phyloP scores from a whole-genome alignment of 768 basidiomycete genomes.

The Podaxis mareebaensis region DNA sequence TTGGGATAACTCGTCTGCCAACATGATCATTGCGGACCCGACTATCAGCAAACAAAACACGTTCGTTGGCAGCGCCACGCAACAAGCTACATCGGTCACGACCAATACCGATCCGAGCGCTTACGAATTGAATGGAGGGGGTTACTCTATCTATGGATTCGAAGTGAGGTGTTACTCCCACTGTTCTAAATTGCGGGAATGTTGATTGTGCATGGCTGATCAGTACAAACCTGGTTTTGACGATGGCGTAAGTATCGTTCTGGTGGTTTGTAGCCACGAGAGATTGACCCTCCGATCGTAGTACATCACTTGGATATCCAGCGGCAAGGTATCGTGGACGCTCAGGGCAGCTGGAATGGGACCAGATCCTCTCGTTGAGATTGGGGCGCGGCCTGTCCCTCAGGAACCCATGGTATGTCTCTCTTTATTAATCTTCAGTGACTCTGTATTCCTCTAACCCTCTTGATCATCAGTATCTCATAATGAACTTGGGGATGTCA shows the following conservation, averaged over 20 bases:
- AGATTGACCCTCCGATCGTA: slow-evolving; percentile 24
- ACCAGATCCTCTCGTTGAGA: slow-evolving; percentile 57
- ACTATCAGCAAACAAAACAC: slow-evolving; percentile 57
- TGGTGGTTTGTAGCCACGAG: background rate
- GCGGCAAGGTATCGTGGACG: slow-evolving; percentile 73
- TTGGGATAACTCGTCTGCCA: slow-evolving; percentile 63
- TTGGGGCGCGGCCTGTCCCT: slow-evolving; percentile 68
- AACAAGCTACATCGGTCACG: slow-evolving; percentile 79
- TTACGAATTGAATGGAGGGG: slow-evolving; percentile 60
- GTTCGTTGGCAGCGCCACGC: slow-evolving; percentile 67
- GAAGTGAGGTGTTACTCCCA: slow-evolving; percentile 43
- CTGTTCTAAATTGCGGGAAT: background rate
- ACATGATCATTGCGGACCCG: slow-evolving; percentile 58
- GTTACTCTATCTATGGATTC: slow-evolving; percentile 80
- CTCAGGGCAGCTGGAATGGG: slow-evolving; percentile 67
- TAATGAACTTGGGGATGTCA: slow-evolving; percentile 84
- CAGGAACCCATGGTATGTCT: slow-evolving; percentile 81
- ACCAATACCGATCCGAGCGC: slow-evolving; percentile 66
- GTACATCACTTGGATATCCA: slow-evolving; percentile 87
- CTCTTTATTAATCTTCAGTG: background rate
- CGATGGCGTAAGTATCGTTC: slow-evolving; percentile 46
- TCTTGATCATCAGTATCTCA: slow-evolving; percentile 60
- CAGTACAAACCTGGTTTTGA: slow-evolving; percentile 62
- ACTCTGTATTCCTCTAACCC: background rate
- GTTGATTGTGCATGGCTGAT: background rate